Evolutionary conservation across 306 rosid genomes (phyloP).

Genomic region (Fragaria ananassa): DNA sequence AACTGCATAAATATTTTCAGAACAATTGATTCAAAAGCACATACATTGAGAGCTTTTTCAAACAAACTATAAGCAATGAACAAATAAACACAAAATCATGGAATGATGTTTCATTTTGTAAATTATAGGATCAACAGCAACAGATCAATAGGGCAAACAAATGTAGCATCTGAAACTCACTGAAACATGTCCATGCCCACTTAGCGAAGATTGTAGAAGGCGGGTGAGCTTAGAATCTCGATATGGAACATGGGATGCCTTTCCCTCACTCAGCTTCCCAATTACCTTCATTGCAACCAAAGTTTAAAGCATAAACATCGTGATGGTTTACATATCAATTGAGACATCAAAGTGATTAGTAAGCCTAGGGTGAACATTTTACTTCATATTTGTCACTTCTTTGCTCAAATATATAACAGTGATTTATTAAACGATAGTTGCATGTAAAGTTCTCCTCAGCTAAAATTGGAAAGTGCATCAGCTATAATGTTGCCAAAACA

Average conservation of each 20-base stretch:
- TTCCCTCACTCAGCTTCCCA: conserved; percentile 96
- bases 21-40: background rate
- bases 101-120: background rate
- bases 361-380: background rate
- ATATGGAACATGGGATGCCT: conserved; percentile 97
- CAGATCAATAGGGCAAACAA: background rate
- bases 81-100: background rate
- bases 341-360: background rate
- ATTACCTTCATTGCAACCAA: conserved; percentile 78
- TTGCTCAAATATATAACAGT: background rate
- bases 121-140: background rate
- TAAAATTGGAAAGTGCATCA: conserved; percentile 3
- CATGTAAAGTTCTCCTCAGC: background rate
- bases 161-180: conserved; percentile 53
- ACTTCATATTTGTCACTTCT: background rate
- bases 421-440: background rate
- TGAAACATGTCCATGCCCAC: conserved; percentile 97
- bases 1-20: conserved; percentile 14
- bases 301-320: conserved; percentile 4
- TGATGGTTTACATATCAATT: background rate
- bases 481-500: background rate
- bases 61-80: background rate
- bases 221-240: conserved; percentile 99
- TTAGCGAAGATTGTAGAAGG: conserved; percentile 86
- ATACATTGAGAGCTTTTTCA: background rate